phyloP scores from a whole-genome alignment of 139 green algal species.

The Chlamydomonas sp. region DNA sequence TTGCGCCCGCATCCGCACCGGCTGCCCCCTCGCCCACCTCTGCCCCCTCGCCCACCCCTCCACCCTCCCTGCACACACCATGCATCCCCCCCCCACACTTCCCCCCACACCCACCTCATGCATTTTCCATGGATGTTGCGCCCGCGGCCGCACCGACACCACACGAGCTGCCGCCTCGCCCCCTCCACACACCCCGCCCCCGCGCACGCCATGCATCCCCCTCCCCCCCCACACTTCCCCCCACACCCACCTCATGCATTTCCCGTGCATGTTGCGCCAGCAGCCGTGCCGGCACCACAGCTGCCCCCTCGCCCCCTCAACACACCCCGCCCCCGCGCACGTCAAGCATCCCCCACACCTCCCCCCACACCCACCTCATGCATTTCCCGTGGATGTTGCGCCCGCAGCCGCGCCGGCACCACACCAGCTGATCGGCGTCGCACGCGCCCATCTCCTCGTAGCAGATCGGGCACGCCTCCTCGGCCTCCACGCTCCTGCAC shows the following conservation, averaged over 20 bases:
- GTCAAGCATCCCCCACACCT: background rate
- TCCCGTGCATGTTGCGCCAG: slow-evolving; percentile 53
- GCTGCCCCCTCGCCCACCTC: too few relatives aligned
- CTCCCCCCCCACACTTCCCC: background rate
- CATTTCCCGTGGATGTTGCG: slow-evolving; percentile 57
- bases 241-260: slow-evolving; percentile 5
- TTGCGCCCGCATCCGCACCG: slow-evolving; percentile 57
- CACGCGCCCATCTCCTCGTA: slow-evolving; percentile 46
- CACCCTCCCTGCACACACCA: too few relatives aligned
- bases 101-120: too few relatives aligned
- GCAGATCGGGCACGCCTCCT: slow-evolving; percentile 60
- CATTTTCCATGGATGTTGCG: too few relatives aligned
- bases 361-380: slow-evolving; percentile 33
- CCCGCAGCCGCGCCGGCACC: slow-evolving; percentile 47
- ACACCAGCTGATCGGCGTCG: slow-evolving; percentile 38
- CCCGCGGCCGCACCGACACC: too few relatives aligned
- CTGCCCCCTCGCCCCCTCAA: too few relatives aligned
- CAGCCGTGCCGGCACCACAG: slow-evolving; percentile 49
- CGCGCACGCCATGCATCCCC: background rate
- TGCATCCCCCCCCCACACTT: background rate
- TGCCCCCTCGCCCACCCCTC: too few relatives aligned
- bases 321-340: too few relatives aligned
- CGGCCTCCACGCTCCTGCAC: too few relatives aligned
- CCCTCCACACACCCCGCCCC: too few relatives aligned
- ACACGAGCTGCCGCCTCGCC: too few relatives aligned